Conservation (phyloP, 805 yeast species). For the Pichia pseudocactophila region DNA sequence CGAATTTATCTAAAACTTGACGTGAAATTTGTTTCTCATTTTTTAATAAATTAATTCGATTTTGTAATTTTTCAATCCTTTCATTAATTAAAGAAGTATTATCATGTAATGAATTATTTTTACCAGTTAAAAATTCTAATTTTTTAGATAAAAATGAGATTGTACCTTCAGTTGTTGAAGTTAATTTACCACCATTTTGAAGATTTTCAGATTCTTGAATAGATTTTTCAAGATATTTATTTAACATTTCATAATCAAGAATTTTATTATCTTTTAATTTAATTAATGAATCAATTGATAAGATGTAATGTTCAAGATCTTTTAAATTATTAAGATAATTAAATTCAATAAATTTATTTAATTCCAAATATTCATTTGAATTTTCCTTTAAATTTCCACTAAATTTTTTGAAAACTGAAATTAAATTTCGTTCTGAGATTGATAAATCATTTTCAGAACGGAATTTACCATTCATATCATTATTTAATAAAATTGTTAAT, state of each 20-base stretch:
- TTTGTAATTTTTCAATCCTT: constrained; percentile 32
- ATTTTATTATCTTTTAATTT: constrained; percentile 86
- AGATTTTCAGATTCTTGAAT: constrained; percentile 45
- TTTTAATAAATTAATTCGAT: constrained; percentile 35
- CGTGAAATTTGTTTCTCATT: constrained; percentile 37
- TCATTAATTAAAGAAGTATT: constrained; percentile 35
- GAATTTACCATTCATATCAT: constrained; percentile 27
- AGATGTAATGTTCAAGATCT: constrained; percentile 78
- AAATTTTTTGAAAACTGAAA: constrained; percentile 28
- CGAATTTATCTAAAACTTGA: constrained; percentile 37
- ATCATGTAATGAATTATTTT: constrained; percentile 25
- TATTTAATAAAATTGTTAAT: constrained; percentile 36
- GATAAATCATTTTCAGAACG: constrained; percentile 17
- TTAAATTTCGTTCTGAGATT: constrained; percentile 18
- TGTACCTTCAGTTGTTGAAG: constrained; percentile 29
- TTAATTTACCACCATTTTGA: constrained; percentile 29
- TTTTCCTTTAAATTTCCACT: constrained; percentile 33
- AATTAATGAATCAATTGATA: constrained; percentile 55
- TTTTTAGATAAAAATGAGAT: constrained; percentile 34
- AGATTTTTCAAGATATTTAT: constrained; percentile 69
- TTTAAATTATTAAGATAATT: constrained; percentile 74
- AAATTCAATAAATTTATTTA: constrained; percentile 52
- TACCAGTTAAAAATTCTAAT: constrained; percentile 38
- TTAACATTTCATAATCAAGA: constrained; percentile 79
- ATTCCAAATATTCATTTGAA: constrained; percentile 18